phyloP scores from a whole-genome alignment of 129 eudicot genomes.

The Saposhnikovia divaricata region DNA sequence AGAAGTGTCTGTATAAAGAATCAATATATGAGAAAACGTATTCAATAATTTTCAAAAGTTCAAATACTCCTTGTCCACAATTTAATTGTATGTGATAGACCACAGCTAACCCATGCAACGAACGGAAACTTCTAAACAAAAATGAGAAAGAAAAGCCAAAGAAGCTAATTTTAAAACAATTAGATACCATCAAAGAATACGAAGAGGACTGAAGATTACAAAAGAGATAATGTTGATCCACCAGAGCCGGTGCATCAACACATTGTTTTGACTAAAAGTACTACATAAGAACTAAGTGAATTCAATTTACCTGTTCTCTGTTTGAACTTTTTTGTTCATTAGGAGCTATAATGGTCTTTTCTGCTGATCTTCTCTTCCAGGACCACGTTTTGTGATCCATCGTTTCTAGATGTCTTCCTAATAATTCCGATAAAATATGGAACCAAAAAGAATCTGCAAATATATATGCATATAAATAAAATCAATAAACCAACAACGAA shows the following conservation, averaged over 20 bases:
- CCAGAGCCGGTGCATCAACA: not conserved
- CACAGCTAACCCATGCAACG: not conserved
- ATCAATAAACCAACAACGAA: not conserved
- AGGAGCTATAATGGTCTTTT: constrained; percentile 37
- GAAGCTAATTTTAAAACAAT: not conserved
- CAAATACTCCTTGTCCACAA: not conserved
- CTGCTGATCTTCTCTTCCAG: constrained; percentile 73
- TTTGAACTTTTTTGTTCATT: constrained; percentile 38
- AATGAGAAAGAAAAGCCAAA: not conserved
- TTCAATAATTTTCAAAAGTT: no score
- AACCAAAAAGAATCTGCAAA: constrained; percentile 17
- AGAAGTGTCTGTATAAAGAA: constrained; percentile 44
- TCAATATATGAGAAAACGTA: not conserved
- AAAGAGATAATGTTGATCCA: not conserved
- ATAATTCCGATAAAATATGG: constrained; percentile 9
- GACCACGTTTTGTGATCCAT: constrained; percentile 70
- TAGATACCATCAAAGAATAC: not conserved
- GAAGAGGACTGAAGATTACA: not conserved
- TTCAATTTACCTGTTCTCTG: constrained; percentile 44
- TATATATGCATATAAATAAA: not conserved
- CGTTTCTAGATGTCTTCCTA: constrained; percentile 9
- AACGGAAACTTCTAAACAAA: not conserved
- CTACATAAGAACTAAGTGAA: not conserved
- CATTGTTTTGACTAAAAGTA: not conserved
- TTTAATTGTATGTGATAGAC: not conserved